Evolutionary conservation across 208 protist species (phyloP), one percentile per base, ranked within the genome.

Genomic region (Crithidia thermophila): DNA sequence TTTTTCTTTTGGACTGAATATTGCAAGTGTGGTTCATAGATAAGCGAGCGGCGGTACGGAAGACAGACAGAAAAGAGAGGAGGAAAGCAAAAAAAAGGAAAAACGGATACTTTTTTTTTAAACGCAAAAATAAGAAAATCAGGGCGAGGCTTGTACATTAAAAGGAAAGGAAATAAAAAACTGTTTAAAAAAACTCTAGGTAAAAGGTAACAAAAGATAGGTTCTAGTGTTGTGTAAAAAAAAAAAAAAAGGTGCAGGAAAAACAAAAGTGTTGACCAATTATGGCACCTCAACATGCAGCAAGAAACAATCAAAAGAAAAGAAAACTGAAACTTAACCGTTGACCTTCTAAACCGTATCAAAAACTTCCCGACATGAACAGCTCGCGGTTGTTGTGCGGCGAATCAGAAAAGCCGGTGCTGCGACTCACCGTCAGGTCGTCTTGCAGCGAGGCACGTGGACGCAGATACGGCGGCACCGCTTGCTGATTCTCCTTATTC

Each of bases 381-480:
- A 66, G 34, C 2, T 65, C 69, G 8, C 52, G 53, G 51, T 45
- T 75, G 36, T 33, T 43, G 0, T 31, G 53, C 6, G 59, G 55
- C 25, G 46, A 57, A 30, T 75, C 69, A 2, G 69, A 75, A 0
- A 69, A 36, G 7, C 42, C 18, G 0, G 69, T 75, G 47, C 69
- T 75, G 25, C 49, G 49, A 37, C 69, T 75, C 31, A 75, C 69
- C 20, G 51, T 69, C 34, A 75, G 40, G 31, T 75, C 69, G 37
- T 75, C 69, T 10, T 52, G 40, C 43, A 69, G 16, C 23, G 61
- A 64, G n/a, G 18, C 64, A 11, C 69, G 69, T 52, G 31, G 28
- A n/a, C 69, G 69, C 16, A n/a, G n/a, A n/a, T n/a, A n/a, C n/a
- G 23, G 50, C 45, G 58, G 69, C 16, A 39, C 10, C 36, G 16